A percentile compares a stretch with the other conserved stretches of the same genome.
These are phyloP conservation scores for Leccinum proximum DNA, from an alignment of 1,284 basidiomycete genomes.

Conservation along the genomic window DNA sequence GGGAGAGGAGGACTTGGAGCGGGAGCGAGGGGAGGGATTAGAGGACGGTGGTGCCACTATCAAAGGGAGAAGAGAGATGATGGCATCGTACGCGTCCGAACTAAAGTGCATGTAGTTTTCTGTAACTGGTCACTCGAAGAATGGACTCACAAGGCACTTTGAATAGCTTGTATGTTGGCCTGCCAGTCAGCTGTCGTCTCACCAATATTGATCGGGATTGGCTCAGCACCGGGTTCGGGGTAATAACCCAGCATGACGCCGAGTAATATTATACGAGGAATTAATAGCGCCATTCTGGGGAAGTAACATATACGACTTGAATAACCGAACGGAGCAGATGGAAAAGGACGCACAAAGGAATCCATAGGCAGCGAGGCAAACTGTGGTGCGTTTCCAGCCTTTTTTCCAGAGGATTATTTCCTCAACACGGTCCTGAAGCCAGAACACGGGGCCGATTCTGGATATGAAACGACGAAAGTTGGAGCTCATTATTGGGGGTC, in stretches of 20 bases:
- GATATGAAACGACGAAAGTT: conserved; percentile 75
- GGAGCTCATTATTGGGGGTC: conserved; percentile 61
- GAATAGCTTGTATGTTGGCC: conserved; percentile 74
- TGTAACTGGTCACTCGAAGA: neutral
- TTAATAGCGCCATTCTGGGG: conserved; percentile 58
- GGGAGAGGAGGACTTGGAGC: neutral
- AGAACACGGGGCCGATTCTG: conserved; percentile 66
- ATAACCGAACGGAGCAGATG: no score
- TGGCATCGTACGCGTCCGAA: conserved; percentile 45
- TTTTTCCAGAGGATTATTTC: conserved; percentile 72
- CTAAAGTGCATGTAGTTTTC: conserved; percentile 28
- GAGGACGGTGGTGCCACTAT: neutral
- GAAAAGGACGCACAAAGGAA: conserved; percentile 57
- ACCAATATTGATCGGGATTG: conserved; percentile 37
- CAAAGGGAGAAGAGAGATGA: neutral
- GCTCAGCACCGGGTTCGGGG: conserved; percentile 35
- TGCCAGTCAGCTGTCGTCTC: conserved; percentile 71
- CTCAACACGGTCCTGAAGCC: conserved; percentile 75
- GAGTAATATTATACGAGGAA: conserved; percentile 58
- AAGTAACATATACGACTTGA: conserved; percentile 37
- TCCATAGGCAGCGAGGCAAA: conserved; percentile 66
- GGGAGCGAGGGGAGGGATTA: neutral
- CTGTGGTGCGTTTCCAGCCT: conserved; percentile 60
- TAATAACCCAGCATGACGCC: conserved; percentile 56
- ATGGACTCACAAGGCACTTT: conserved; percentile 60